phyloP scores from a whole-genome alignment of 1,284 basidiomycete genomes.

The Leucoagaricus sp. region DNA sequence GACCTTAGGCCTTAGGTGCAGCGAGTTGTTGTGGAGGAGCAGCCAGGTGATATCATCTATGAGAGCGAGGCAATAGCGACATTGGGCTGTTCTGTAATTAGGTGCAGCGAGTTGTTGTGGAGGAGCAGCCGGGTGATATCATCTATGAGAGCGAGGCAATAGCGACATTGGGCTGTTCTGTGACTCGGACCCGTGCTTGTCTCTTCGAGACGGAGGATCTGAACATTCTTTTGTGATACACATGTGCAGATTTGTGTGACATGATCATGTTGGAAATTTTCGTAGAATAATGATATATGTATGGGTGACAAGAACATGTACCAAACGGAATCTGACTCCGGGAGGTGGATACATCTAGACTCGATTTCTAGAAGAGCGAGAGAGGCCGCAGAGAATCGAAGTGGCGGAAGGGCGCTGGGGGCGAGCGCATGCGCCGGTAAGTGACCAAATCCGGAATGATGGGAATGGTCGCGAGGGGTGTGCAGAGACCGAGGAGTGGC shows the following conservation, averaged over 20 bases:
- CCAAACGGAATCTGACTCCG: neutral
- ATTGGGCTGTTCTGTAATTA: conserved; percentile 10
- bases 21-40: too few relatives aligned
- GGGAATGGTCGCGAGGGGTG: neutral
- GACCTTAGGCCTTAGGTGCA: too few relatives aligned
- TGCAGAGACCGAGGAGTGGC: neutral
- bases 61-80: neutral
- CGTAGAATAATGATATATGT: neutral
- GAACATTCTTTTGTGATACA: neutral
- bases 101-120: too few relatives aligned
- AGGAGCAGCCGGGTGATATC: neutral
- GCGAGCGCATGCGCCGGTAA: neutral
- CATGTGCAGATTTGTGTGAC: neutral
- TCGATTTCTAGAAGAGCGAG: neutral
- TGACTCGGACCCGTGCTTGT: neutral
- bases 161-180: conserved; percentile 6
- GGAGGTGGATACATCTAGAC: neutral
- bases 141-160: neutral
- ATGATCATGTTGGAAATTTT: neutral
- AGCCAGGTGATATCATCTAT: neutral
- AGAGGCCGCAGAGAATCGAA: neutral
- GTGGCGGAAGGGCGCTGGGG: neutral
- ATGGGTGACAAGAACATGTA: neutral
- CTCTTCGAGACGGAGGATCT: neutral
- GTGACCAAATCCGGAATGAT: neutral